These are phyloP conservation scores for Cardiospermum halicacabum DNA, from an alignment of 345 rosid species.

Conservation along the genomic window DNA sequence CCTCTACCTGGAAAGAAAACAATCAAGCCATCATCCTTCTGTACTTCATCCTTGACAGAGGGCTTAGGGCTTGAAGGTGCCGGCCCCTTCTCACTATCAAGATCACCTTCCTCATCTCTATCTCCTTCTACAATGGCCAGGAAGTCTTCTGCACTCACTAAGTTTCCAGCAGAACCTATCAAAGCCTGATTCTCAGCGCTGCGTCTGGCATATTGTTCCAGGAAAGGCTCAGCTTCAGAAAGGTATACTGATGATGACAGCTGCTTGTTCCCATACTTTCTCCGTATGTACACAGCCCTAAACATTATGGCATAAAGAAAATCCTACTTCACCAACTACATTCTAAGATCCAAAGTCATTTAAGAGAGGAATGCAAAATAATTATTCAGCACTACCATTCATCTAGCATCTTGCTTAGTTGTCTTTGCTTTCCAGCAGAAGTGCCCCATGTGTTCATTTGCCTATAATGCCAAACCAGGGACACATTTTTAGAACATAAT, in stretches of 20 bases:
- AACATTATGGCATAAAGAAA: constrained; percentile 10
- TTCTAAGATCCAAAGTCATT: background rate
- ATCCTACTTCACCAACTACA: background rate
- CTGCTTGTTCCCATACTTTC: constrained; percentile 65
- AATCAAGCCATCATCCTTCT: constrained; percentile 70
- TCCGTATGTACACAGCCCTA: constrained; percentile 74
- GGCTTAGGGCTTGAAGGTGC: constrained; percentile 44
- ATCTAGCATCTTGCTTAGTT: constrained; percentile 88
- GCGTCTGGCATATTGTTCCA: constrained; percentile 73
- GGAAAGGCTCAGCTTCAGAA: constrained; percentile 93
- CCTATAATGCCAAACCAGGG: constrained; percentile 36
- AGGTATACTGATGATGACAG: constrained; percentile 71
- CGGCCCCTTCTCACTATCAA: constrained; percentile 43
- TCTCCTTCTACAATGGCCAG: constrained; percentile 76
- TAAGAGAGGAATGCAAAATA: constrained; percentile 17
- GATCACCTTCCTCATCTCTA: constrained; percentile 91
- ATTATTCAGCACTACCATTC: constrained; percentile 63
- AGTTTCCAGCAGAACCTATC: constrained; percentile 87
- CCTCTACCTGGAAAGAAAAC: constrained; percentile 88
- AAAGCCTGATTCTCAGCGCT: constrained; percentile 67
- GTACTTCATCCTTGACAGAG: constrained; percentile 45
- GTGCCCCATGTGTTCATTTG: constrained; percentile 91
- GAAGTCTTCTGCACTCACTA: constrained; percentile 69
- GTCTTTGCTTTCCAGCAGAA: constrained; percentile 73
- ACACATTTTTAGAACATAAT: constrained; percentile 7